phyloP scores from a whole-genome alignment of 1,139 yeast species.

The Zhuliangozyma blackwelliae region DNA sequence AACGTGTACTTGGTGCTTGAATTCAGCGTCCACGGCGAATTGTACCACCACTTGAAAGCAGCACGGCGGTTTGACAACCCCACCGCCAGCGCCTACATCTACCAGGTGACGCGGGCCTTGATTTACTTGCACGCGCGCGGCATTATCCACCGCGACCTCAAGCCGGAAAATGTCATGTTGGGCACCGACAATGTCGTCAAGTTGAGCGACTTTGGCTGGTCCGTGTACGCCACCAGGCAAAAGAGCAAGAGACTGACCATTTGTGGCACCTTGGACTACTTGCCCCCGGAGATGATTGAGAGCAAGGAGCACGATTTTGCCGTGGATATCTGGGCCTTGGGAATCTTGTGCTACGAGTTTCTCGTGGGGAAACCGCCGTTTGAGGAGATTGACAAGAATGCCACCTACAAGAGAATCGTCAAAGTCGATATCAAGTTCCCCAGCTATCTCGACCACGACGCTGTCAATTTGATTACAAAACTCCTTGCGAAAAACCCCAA shows the following conservation, averaged over 20 bases:
- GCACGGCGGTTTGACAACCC: conserved; percentile 58
- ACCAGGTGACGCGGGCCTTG: conserved; percentile 79
- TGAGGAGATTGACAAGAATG: conserved; percentile 69
- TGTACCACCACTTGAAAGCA: conserved; percentile 64
- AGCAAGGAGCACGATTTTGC: conserved; percentile 71
- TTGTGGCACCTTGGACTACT: conserved; percentile 92
- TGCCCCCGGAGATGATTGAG: conserved; percentile 95
- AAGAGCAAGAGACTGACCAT: conserved; percentile 65
- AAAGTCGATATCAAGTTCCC: conserved; percentile 76
- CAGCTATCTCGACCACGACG: conserved; percentile 62
- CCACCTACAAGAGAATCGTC: conserved; percentile 76
- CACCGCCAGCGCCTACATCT: conserved; percentile 73
- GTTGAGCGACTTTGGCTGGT: conserved; percentile 96
- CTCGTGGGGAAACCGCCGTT: conserved; percentile 90
- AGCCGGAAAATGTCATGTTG: conserved; percentile 84
- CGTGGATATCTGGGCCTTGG: conserved; percentile 93
- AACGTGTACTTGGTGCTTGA: conserved; percentile 83
- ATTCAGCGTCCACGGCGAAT: conserved; percentile 82
- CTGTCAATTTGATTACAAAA: conserved; percentile 63
- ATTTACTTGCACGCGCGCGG: conserved; percentile 70
- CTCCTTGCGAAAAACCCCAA: conserved; percentile 66
- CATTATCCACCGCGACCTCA: conserved; percentile 86
- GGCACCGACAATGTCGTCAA: conserved; percentile 71
- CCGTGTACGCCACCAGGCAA: conserved; percentile 42
- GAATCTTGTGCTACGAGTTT: conserved; percentile 80